Conservation (phyloP, 139 green algal species). For the Eudorina sp. region DNA sequence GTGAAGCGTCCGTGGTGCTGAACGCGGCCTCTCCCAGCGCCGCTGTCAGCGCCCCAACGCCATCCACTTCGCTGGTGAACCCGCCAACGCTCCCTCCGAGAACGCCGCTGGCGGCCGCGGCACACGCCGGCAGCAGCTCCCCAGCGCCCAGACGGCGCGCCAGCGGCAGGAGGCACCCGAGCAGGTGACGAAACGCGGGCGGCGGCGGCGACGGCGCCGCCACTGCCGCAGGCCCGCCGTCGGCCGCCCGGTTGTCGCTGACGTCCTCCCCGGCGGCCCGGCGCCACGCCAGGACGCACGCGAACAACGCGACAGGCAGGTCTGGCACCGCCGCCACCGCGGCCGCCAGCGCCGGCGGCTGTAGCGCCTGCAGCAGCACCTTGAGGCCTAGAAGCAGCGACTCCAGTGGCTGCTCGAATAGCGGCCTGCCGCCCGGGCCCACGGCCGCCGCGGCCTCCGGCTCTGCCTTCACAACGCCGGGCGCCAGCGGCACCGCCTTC, state of each 20-base stretch:
- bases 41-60: background rate
- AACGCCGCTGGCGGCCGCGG: background rate
- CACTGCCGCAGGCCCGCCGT: background rate
- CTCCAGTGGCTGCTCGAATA: background rate
- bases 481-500: background rate
- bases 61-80: background rate
- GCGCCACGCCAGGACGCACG: background rate
- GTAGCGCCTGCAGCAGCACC: constrained; percentile 21
- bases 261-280: background rate
- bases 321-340: background rate
- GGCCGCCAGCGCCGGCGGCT: background rate
- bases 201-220: background rate
- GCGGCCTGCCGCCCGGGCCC: constrained; percentile 1
- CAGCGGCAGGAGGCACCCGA: constrained; percentile 10
- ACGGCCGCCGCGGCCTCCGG: background rate
- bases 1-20: background rate
- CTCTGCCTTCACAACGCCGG: background rate
- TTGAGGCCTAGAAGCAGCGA: constrained; percentile 1
- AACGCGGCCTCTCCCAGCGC: background rate
- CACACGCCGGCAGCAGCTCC: background rate
- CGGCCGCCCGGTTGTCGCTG: background rate
- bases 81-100: too few species aligned
- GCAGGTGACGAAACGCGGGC: background rate
- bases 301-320: constrained; percentile 6
- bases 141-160: background rate